phyloP scores from a whole-genome alignment of 441 rosid genomes.

The Syzygium syzygioides region DNA sequence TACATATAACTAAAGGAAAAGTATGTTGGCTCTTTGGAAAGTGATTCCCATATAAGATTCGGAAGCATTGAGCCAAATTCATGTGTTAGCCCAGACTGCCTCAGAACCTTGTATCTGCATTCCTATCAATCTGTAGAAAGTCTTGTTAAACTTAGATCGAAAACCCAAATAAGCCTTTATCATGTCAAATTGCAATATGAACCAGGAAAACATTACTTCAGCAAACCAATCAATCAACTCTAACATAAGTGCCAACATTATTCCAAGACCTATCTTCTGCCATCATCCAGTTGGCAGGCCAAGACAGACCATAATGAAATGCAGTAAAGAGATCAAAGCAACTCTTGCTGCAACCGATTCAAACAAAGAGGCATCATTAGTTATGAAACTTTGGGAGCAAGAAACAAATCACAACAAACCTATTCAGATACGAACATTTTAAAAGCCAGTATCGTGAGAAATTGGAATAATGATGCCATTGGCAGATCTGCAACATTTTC shows the following conservation, averaged over 20 bases:
- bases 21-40: neutral
- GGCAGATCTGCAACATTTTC: slow-evolving; percentile 62
- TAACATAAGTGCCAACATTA: neutral
- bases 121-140: neutral
- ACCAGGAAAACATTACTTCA: neutral
- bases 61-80: neutral
- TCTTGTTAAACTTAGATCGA: neutral
- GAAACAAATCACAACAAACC: slow-evolving; percentile 25
- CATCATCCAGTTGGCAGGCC: neutral
- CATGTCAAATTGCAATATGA: neutral
- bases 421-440: slow-evolving; percentile 69
- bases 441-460: slow-evolving; percentile 80
- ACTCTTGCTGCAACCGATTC: neutral
- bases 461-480: slow-evolving; percentile 92
- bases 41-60: neutral
- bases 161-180: neutral
- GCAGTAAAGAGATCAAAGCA: neutral
- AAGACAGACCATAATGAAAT: neutral
- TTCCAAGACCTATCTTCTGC: neutral
- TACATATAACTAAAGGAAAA: neutral
- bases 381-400: neutral
- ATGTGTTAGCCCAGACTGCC: neutral
- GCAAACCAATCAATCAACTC: neutral
- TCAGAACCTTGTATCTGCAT: neutral
- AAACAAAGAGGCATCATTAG: neutral